A percentile compares a stretch with the other conserved stretches of the same genome.
Conservation (phyloP, 2,329 filamentous ascomycete genomes). For the Orbilia oligospora region DNA sequence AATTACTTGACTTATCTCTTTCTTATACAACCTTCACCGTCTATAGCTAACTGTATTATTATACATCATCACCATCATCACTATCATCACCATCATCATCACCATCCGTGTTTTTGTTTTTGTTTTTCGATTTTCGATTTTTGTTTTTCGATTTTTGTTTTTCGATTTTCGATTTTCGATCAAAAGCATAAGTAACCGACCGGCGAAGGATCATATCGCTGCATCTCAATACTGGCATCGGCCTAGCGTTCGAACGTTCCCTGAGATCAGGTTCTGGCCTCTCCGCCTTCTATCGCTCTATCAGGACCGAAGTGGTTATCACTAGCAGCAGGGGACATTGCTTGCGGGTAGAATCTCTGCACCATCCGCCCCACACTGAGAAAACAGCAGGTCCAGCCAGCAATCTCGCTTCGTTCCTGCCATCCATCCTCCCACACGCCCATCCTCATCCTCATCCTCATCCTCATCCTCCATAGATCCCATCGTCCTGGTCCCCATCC, state of each 20-base stretch:
- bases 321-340: conserved; percentile 60
- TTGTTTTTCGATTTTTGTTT: no score
- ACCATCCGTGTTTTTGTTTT: no score
- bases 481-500: conserved; percentile 5
- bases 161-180: no score
- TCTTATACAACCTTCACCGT: no score
- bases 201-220: conserved; percentile 36
- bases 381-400: conserved; percentile 61
- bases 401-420: conserved; percentile 60
- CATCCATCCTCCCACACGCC: conserved; percentile 34
- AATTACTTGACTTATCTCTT: no score
- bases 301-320: conserved; percentile 60
- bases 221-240: conserved; percentile 38
- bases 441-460: conserved; percentile 6
- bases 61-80: no score
- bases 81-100: no score
- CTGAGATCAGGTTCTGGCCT: conserved; percentile 50
- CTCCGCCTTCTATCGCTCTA: conserved; percentile 58
- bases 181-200: conserved; percentile 45
- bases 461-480: background rate
- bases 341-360: conserved; percentile 60
- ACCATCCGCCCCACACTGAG: conserved; percentile 57
- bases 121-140: no score
- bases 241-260: conserved; percentile 40
- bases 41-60: no score